Conservation (phyloP, 148 eudicot genomes). For the Nepenthes mirabilis region DNA sequence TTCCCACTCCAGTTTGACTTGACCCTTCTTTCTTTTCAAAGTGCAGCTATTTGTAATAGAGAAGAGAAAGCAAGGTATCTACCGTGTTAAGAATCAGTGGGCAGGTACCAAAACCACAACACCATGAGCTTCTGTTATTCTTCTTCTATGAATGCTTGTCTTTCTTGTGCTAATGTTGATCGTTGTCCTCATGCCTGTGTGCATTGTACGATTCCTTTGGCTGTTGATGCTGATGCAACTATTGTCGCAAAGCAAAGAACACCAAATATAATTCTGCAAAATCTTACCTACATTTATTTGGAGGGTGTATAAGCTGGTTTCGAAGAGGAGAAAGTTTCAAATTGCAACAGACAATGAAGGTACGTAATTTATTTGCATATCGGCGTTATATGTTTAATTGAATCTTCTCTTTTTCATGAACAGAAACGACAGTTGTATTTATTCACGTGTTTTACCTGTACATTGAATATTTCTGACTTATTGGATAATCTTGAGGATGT, state of each 20-base stretch:
- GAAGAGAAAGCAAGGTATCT: constrained; percentile 72
- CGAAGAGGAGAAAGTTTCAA: constrained; percentile 79
- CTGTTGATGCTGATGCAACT: constrained; percentile 45
- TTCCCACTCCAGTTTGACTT: background rate
- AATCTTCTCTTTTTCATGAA: too few species aligned
- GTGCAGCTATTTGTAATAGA: constrained; percentile 90
- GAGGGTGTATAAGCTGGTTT: constrained; percentile 81
- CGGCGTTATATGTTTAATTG: too few species aligned
- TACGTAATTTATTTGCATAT: constrained; percentile 34
- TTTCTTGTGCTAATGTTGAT: too few species aligned
- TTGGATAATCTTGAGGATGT: background rate
- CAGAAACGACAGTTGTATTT: background rate
- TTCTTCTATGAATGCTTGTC: background rate
- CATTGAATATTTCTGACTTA: too few species aligned
- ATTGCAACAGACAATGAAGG: constrained; percentile 66
- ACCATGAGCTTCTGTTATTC: constrained; percentile 45
- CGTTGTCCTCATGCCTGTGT: constrained; percentile 6
- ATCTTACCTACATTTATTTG: constrained; percentile 71
- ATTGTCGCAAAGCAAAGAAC: constrained; percentile 58
- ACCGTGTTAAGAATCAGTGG: constrained; percentile 67
- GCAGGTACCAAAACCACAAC: constrained; percentile 63
- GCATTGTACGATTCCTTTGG: constrained; percentile 68
- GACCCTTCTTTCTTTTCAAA: constrained; percentile 11
- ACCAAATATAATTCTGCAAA: constrained; percentile 38
- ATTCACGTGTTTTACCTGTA: too few species aligned